Evolutionary conservation across 768 basidiomycete species (phyloP).

Genomic region (Hirschioporus abietinus): DNA sequence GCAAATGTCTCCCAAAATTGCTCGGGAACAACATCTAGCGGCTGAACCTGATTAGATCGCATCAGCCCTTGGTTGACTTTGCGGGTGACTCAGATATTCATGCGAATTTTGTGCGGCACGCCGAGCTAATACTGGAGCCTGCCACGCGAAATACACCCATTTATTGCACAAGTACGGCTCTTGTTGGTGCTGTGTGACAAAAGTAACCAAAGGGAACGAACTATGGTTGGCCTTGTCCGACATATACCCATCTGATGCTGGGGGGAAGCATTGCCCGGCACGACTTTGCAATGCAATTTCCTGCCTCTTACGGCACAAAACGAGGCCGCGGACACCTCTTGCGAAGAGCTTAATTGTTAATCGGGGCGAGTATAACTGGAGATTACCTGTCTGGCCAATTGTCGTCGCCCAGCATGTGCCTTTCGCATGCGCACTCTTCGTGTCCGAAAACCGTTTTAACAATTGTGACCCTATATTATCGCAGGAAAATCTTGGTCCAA

Average conservation of each 20-base stretch:
- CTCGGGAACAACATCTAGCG: not conserved
- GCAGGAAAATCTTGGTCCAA: not conserved
- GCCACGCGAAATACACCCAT: not conserved
- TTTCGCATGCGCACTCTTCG: not conserved
- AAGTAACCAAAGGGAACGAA: not conserved
- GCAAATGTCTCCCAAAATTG: not conserved
- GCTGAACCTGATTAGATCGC: too few relatives aligned
- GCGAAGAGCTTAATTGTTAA: slow-evolving; percentile 1
- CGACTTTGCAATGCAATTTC: not conserved
- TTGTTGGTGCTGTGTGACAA: not conserved
- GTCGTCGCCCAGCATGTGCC: not conserved
- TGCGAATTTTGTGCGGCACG: not conserved
- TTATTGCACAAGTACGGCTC: not conserved
- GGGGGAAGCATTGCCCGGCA: not conserved
- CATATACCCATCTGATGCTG: not conserved
- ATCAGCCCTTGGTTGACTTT: slow-evolving; percentile 1
- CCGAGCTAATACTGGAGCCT: not conserved
- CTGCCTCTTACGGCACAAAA: not conserved
- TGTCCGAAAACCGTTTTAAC: not conserved
- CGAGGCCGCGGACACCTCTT: not conserved
- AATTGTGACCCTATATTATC: not conserved
- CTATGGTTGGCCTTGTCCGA: not conserved
- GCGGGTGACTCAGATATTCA: not conserved
- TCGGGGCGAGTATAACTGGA: not conserved
- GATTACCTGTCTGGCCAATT: not conserved